Conservation (phyloP, 73 alveolate species). For the Paramecium caudatum region DNA sequence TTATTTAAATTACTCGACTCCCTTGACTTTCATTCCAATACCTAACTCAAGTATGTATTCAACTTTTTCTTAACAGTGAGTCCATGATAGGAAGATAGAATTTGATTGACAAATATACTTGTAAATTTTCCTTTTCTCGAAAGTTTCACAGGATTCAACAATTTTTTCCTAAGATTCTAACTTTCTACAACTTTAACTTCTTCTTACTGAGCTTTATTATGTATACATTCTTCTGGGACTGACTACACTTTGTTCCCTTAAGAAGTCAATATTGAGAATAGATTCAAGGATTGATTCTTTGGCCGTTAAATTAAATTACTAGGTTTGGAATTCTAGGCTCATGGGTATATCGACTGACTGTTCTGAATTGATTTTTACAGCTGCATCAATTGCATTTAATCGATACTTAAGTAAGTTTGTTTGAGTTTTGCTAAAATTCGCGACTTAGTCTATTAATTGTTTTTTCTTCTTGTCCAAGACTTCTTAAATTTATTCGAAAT, state of each 20-base stretch:
- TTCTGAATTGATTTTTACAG: conserved; percentile 41
- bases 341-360: conserved; percentile 1
- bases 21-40: conserved; percentile 55
- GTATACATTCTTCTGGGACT: conserved; percentile 56
- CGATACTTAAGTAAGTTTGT: neutral
- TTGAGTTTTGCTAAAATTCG: neutral
- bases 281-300: conserved; percentile 17
- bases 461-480: conserved; percentile 3
- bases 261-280: neutral
- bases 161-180: neutral
- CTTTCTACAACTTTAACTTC: conserved; percentile 49
- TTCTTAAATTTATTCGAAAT: conserved; percentile 13
- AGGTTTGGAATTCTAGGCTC: neutral
- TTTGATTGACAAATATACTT: neutral
- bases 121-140: conserved; percentile 31
- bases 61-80: neutral
- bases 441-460: neutral
- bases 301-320: neutral
- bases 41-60: conserved; percentile 16
- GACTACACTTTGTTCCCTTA: neutral
- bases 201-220: neutral
- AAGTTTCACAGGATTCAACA: neutral
- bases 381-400: neutral
- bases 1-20: conserved; percentile 52
- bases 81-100: conserved; percentile 48